Evolutionary conservation across 257 asterid species (phyloP), one percentile per base, ranked within the genome.

Genomic region (Datura wrightii): DNA sequence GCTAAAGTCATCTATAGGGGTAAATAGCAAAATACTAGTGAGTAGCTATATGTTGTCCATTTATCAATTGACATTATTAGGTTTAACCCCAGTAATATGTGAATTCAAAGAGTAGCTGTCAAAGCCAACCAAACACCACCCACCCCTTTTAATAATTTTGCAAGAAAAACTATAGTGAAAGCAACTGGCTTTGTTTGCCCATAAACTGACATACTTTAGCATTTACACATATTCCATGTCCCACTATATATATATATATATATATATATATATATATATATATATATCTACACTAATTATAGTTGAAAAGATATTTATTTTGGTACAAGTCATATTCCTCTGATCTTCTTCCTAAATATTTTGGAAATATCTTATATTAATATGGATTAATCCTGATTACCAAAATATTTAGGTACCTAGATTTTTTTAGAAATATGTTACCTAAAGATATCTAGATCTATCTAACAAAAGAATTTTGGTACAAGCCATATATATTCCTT

Each of bases 181-280:
- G 91, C 91, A 87, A 91, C 92, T 54, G 8, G 84, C 76, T 89
- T 85, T 82, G 86, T 74, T 85, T 79, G 92, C 94, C 93, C 92
- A 89, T 89, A 69, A 82, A 82, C 89, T 80, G 87, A 85, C 83
- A 39, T 53, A 67, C 24, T 24, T 46, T 55, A 58, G 19, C 78
- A 54, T 14, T 52, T 39, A 14, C 10, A 5, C 2, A 44, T 19
- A 58, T 76, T 79, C 4, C 42, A 36, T 62, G 67, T 37, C 66
- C 52, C 82, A 5, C 31, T 24, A 24, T 24, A 24, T 24, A 24
- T 24, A 24, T 24, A 24, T 24, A 24, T 24, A 24, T 24, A 24
- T 24, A 24, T 24, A 24, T 24, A 24, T 24, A 24, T 24, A 24
- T 24, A 24, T 24, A 24, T 24, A 24, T 24, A 24, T 24, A 24